Evolutionary conservation across 345 rosid genomes (phyloP).

Genomic region (Alliaria petiolata): DNA sequence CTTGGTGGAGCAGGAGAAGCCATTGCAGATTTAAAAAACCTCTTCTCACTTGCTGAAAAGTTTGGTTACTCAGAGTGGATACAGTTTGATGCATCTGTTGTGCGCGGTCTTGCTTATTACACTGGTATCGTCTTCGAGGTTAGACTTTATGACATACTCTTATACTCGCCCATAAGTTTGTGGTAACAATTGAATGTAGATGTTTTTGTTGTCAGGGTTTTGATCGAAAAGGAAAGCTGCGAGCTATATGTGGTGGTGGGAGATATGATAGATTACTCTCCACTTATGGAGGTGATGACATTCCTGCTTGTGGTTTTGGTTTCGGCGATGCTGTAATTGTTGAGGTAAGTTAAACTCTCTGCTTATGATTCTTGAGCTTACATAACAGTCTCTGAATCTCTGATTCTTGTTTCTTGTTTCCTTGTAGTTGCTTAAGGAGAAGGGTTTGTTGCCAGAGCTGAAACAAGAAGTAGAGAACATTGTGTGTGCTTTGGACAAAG

Average conservation of each 20-base stretch:
- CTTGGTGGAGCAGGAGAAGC: constrained; percentile 88
- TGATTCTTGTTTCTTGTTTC: not conserved
- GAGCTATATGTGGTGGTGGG: constrained; percentile 97
- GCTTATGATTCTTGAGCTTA: not conserved
- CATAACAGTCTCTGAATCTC: not conserved
- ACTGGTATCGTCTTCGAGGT: constrained; percentile 98
- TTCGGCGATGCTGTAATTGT: constrained; percentile 93
- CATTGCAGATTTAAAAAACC: constrained; percentile 67
- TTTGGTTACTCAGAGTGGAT: constrained; percentile 93
- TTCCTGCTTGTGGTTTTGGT: constrained; percentile 98
- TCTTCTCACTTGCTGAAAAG: constrained; percentile 83
- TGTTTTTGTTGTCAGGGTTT: constrained; percentile 50
- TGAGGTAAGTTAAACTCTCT: constrained; percentile 54
- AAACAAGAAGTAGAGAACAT: constrained; percentile 64
- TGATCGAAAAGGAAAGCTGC: constrained; percentile 73
- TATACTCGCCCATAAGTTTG: not conserved
- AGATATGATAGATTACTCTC: constrained; percentile 79
- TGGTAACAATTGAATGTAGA: not conserved
- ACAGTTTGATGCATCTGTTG: constrained; percentile 94
- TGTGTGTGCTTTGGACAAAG: constrained; percentile 73
- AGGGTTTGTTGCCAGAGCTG: constrained; percentile 62
- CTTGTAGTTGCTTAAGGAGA: constrained; percentile 82
- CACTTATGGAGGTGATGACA: constrained; percentile 88
- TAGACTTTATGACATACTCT: constrained; percentile 25
- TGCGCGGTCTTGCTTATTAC: constrained; percentile 97